Evolutionary conservation across 352 stramenopile genomes (phyloP).

Genomic region (Phytophthora melonis): DNA sequence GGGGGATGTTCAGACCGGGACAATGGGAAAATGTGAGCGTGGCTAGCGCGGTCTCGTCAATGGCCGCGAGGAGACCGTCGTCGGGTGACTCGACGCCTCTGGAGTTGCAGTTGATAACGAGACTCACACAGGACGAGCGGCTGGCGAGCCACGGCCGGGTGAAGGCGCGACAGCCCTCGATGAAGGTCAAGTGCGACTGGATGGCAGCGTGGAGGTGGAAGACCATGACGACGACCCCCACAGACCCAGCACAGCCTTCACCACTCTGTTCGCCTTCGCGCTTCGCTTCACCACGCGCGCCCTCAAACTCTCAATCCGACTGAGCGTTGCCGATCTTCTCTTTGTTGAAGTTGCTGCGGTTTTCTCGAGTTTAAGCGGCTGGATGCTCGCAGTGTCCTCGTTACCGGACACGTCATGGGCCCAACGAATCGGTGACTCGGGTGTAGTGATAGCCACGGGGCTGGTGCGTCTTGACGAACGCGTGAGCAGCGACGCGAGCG

Average conservation of each 20-base stretch:
- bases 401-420: neutral
- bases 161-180: slow-evolving; percentile 3
- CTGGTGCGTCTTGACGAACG: neutral
- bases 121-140: slow-evolving; percentile 6
- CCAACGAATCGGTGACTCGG: too few relatives aligned
- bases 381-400: neutral
- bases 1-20: neutral
- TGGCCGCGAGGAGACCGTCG: neutral
- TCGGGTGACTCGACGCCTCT: neutral
- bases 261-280: neutral
- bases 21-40: slow-evolving; percentile 16
- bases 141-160: slow-evolving; percentile 1
- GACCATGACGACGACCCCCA: neutral
- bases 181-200: slow-evolving; percentile 1
- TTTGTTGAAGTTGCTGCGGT: neutral
- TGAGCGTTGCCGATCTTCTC: neutral
- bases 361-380: neutral
- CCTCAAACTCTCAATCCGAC: neutral
- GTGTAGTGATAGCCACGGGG: neutral
- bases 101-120: slow-evolving; percentile 17
- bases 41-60: slow-evolving; percentile 1
- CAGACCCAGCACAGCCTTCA: slow-evolving; percentile 3
- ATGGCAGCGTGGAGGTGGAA: neutral
- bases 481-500: neutral
- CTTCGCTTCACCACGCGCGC: neutral